Evolutionary conservation across 306 rosid species (phyloP).

Genomic region (Begonia loranthoides): DNA sequence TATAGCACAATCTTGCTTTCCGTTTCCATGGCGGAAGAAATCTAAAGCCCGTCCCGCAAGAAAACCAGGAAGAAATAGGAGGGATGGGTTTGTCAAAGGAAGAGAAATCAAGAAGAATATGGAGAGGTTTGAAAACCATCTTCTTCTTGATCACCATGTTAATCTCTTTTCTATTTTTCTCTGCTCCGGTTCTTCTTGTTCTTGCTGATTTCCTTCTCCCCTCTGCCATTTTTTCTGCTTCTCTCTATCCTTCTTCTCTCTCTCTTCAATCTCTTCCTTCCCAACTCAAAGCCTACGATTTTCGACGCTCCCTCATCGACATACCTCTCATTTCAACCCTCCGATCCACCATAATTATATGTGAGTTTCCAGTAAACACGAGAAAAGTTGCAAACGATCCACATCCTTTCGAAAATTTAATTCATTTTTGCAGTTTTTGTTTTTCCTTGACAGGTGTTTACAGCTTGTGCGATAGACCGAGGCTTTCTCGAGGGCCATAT

Average conservation of each 20-base stretch:
- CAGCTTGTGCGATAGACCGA: conserved; percentile 77
- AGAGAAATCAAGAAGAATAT: conserved; percentile 46
- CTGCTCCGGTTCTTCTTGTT: conserved; percentile 68
- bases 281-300: conserved; percentile 63
- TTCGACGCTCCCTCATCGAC: conserved; percentile 69
- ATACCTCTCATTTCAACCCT: conserved; percentile 69
- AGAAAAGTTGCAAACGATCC: too few relatives aligned
- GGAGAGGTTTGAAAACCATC: conserved; percentile 58
- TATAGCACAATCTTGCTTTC: neutral
- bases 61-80: neutral
- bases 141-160: conserved; percentile 83
- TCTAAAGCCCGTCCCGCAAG: too few relatives aligned
- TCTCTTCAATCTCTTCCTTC: conserved; percentile 40
- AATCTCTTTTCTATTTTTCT: conserved; percentile 59
- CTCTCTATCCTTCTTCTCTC: conserved; percentile 29
- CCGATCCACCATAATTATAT: conserved; percentile 70
- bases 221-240: conserved; percentile 60
- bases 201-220: conserved; percentile 65
- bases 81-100: conserved; percentile 72
- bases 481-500: conserved; percentile 72
- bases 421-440: neutral
- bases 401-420: neutral
- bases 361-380: conserved; percentile 28
- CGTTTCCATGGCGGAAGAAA: neutral
- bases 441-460: conserved; percentile 49